Conservation (phyloP, 495 filamentous ascomycete species). For the Rusavskia elegans region DNA sequence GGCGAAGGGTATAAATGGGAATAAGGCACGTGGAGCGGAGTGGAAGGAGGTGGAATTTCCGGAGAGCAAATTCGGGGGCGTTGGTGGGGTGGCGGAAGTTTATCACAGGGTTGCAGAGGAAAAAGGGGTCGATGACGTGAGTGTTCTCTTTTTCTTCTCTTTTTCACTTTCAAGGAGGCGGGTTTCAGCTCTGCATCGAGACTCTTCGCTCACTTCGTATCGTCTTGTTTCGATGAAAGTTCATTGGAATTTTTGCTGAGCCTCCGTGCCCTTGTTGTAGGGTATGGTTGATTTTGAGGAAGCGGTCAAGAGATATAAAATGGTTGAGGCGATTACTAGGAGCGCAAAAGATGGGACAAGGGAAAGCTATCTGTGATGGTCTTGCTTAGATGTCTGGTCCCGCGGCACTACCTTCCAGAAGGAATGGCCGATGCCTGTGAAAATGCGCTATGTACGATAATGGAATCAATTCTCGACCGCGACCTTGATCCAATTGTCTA, state of each 20-base stretch:
- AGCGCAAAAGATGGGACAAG: constrained; percentile 4
- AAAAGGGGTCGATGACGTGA: neutral
- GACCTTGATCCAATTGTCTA: too few relatives aligned
- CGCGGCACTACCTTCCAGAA: too few relatives aligned
- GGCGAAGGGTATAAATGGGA: neutral
- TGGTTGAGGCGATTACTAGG: constrained; percentile 6
- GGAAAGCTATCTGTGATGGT: constrained; percentile 1
- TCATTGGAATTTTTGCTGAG: neutral
- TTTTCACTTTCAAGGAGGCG: neutral
- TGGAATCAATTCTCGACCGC: too few relatives aligned
- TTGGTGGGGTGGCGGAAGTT: constrained; percentile 9
- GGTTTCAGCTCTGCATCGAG: too few relatives aligned
- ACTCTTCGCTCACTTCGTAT: too few relatives aligned
- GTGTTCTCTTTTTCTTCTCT: neutral
- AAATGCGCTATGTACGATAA: too few relatives aligned
- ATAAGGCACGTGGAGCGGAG: neutral
- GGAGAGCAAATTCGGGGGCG: neutral
- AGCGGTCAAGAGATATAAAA: constrained; percentile 3
- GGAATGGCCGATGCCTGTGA: too few relatives aligned
- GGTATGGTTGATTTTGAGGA: constrained; percentile 7
- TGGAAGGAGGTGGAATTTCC: constrained; percentile 4
- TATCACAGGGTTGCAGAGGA: neutral
- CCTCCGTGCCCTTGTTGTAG: neutral
- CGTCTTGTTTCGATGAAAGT: neutral
- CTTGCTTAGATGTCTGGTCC: neutral